phyloP scores from a whole-genome alignment of 2,329 filamentous ascomycete species.

The Colletotrichum sp. region DNA sequence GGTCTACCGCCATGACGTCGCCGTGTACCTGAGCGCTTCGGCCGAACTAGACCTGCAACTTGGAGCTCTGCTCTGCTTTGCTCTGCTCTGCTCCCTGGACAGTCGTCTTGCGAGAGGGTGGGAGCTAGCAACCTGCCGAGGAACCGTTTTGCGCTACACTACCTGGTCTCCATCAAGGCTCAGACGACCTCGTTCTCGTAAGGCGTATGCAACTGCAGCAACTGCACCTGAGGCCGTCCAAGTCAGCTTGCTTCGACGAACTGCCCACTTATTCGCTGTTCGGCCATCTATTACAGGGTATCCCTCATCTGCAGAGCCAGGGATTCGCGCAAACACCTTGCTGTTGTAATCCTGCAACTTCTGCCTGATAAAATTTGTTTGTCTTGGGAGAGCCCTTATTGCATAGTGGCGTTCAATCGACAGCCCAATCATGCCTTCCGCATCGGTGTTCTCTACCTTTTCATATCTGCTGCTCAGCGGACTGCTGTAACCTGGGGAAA shows the following conservation, averaged over 20 bases:
- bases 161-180: neutral
- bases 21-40: conserved; percentile 1
- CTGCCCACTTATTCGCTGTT: neutral
- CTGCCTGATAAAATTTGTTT: neutral
- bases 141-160: neutral
- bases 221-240: neutral
- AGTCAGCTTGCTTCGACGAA: conserved; percentile 6
- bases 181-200: neutral
- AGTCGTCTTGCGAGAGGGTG: neutral
- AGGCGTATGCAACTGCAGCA: neutral
- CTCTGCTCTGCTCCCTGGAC: neutral
- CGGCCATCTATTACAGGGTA: neutral
- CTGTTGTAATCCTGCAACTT: neutral
- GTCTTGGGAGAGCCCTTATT: conserved; percentile 11
- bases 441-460: neutral
- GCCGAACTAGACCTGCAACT: conserved; percentile 6
- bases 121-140: neutral
- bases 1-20: conserved; percentile 9
- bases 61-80: neutral
- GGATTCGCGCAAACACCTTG: neutral
- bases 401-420: conserved; percentile 5
- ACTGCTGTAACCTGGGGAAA: neutral
- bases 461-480: neutral
- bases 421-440: neutral
- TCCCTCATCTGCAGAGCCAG: neutral